Evolutionary conservation across 192 early-diverging fungal genomes (phyloP).

Genomic region (Umbelopsis isabellina): DNA sequence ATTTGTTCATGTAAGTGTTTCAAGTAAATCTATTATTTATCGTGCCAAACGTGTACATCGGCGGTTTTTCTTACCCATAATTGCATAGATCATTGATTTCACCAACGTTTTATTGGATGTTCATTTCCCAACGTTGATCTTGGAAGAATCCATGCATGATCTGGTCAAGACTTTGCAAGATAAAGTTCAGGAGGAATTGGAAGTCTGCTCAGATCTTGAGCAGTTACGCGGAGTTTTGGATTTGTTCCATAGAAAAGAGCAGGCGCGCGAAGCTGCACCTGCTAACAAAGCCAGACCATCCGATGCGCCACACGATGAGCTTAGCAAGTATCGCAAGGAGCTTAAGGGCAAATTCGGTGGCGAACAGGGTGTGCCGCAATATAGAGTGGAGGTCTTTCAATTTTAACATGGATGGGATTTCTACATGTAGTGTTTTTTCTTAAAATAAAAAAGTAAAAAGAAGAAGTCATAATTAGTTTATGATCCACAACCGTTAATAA

Average conservation of each 20-base stretch:
- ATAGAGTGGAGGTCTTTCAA: conserved; percentile 53
- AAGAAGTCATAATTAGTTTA: background rate
- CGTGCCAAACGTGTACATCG: background rate
- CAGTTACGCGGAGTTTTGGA: conserved; percentile 43
- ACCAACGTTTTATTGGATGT: conserved; percentile 48
- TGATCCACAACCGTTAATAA: background rate
- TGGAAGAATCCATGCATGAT: conserved; percentile 47
- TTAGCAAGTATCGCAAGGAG: conserved; percentile 33
- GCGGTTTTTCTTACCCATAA: background rate
- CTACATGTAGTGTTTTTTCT: too few species aligned
- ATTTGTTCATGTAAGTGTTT: conserved; percentile 35
- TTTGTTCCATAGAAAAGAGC: conserved; percentile 45
- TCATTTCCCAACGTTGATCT: conserved; percentile 52
- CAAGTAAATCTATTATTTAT: conserved; percentile 16
- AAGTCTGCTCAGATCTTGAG: conserved; percentile 41
- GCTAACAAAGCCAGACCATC: conserved; percentile 31
- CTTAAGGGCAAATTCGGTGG: conserved; percentile 50
- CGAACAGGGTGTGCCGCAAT: conserved; percentile 49
- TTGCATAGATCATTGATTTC: conserved; percentile 48
- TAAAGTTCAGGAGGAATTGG: conserved; percentile 32
- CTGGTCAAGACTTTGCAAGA: conserved; percentile 34
- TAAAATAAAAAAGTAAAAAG: background rate
- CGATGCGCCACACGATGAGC: conserved; percentile 26
- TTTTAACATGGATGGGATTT: conserved; percentile 33
- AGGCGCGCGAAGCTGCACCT: conserved; percentile 21